phyloP scores from a whole-genome alignment of 2,329 filamentous ascomycete genomes.

The Westerdykella aurantiaca region DNA sequence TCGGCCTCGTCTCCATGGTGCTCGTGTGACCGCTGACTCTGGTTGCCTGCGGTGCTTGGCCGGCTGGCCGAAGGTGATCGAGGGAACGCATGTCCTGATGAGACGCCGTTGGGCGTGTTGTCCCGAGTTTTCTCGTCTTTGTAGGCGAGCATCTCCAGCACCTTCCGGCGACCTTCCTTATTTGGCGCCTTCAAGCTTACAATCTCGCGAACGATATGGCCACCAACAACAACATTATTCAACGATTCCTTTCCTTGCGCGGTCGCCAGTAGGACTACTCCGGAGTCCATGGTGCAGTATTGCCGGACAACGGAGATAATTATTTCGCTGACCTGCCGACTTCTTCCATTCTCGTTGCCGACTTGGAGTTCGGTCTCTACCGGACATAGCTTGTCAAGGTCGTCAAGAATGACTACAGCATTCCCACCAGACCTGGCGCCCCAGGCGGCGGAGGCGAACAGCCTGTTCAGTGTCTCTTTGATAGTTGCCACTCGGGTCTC shows the following conservation, averaged over 20 bases:
- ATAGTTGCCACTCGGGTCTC: constrained; percentile 85
- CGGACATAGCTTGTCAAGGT: constrained; percentile 87
- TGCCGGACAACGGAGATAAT: constrained; percentile 77
- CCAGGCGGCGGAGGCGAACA: constrained; percentile 90
- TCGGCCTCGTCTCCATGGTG: constrained; percentile 35
- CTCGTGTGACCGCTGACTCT: constrained; percentile 35
- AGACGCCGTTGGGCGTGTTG: constrained; percentile 11
- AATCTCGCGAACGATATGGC: constrained; percentile 89
- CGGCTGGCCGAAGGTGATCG: constrained; percentile 47
- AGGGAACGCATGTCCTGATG: constrained; percentile 29
- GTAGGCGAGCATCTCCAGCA: constrained; percentile 73
- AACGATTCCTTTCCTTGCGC: constrained; percentile 89
- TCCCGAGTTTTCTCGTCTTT: constrained; percentile 28
- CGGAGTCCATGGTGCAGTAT: constrained; percentile 72
- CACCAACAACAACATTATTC: constrained; percentile 83
- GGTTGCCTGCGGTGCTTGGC: constrained; percentile 36
- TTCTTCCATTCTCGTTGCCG: constrained; percentile 87
- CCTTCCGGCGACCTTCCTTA: constrained; percentile 78
- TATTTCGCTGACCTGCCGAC: constrained; percentile 84
- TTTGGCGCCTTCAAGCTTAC: constrained; percentile 83
- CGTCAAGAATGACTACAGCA: constrained; percentile 81
- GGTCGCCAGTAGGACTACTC: constrained; percentile 81
- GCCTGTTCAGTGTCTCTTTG: constrained; percentile 75
- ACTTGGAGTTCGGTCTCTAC: constrained; percentile 92
- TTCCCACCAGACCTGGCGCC: constrained; percentile 79